These are phyloP conservation scores for Vicia faba DNA, from an alignment of 306 rosid genomes.

Conservation along the genomic window DNA sequence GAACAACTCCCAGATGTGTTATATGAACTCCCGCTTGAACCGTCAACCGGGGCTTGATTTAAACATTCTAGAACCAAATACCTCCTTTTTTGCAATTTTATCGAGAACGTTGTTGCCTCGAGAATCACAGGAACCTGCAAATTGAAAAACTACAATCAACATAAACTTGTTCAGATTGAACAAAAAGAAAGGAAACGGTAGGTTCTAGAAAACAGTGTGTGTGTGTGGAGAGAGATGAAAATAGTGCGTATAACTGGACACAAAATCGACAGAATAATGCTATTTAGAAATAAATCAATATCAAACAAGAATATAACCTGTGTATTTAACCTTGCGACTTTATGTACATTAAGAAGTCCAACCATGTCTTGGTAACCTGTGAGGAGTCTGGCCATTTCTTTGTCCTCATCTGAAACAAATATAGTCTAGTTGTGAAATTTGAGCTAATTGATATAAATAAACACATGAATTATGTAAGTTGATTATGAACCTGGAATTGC, in stretches of 20 bases:
- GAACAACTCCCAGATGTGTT: conserved; percentile 75
- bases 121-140: conserved; percentile 77
- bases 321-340: conserved; percentile 75
- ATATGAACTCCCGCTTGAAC: conserved; percentile 76
- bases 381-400: conserved; percentile 82
- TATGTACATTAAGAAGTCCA: conserved; percentile 78
- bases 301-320: conserved; percentile 57
- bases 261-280: neutral
- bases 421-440: conserved; percentile 14
- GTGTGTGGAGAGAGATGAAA: neutral
- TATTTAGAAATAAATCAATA: neutral
- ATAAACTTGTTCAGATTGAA: neutral
- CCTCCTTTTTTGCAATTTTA: conserved; percentile 77
- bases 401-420: conserved; percentile 71
- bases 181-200: conserved; percentile 11
- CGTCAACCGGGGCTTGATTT: conserved; percentile 86
- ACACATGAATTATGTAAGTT: conserved; percentile 14
- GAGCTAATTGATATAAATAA: conserved; percentile 28
- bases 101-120: conserved; percentile 75
- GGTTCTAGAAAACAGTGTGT: neutral
- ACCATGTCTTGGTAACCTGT: conserved; percentile 95
- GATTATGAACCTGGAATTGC: conserved; percentile 77
- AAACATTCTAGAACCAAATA: conserved; percentile 81
- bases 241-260: neutral
- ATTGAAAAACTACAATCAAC: conserved; percentile 20